A percentile compares a stretch with the other conserved stretches of the same genome.
Conservation (phyloP, 345 rosid species). For the Salix suchowensis region DNA sequence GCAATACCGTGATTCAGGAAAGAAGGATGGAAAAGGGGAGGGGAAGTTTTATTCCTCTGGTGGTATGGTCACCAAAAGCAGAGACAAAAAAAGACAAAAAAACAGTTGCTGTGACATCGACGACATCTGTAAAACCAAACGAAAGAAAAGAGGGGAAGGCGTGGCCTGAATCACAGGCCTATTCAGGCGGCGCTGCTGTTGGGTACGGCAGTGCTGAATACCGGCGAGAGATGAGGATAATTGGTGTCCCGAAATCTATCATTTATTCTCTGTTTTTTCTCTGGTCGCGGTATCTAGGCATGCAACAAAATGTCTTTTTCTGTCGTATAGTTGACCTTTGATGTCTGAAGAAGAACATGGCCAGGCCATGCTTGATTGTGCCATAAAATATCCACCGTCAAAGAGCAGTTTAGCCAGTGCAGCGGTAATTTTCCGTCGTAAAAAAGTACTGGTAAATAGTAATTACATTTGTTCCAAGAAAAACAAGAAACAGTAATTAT, state of each 20-base stretch:
- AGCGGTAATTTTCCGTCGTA: background rate
- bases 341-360: background rate
- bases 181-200: constrained; percentile 22
- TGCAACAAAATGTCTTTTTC: constrained; percentile 1
- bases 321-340: background rate
- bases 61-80: constrained; percentile 9
- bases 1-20: background rate
- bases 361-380: background rate
- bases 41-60: background rate
- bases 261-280: constrained; percentile 9
- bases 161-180: constrained; percentile 14
- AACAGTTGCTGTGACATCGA: background rate
- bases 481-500: no score
- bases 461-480: background rate
- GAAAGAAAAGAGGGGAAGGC: background rate
- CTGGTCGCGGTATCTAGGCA: background rate
- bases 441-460: no score
- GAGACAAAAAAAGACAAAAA: constrained; percentile 5
- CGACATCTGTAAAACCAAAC: background rate
- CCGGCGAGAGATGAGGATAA: constrained; percentile 16
- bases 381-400: background rate
- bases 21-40: background rate
- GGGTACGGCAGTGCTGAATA: constrained; percentile 11
- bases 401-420: background rate
- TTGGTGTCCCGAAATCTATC: background rate